Evolutionary conservation across 306 rosid species (phyloP), one percentile per base, ranked within the genome.

Genomic region (Acmispon strigosus): DNA sequence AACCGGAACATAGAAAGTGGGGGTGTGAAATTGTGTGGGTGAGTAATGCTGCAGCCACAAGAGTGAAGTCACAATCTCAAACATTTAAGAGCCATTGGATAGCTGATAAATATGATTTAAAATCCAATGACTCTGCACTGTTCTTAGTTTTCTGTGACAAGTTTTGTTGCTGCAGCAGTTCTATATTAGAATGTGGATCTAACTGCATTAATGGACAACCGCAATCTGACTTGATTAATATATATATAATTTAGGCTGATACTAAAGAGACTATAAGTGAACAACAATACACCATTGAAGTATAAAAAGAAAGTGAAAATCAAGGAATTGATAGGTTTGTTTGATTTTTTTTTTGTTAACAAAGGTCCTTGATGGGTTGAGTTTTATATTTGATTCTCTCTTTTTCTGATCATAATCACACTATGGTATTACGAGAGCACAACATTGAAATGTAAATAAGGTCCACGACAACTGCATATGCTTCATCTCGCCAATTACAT

Each of bases 151-250:
- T 49, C 7, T 29, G 34, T 52, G 20, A 3, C 20, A 12, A 4
- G 51, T 52, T 68, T 43, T 42, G 75, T 24, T 55, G 75, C 32
- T 56, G 75, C 56, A 43, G 44, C 65, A 43, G 15, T 70, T 22
- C 52, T 70, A 9, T 12, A 32, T 50, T 10, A 34, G 2, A 7
- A 8, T 36, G 2, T 29, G 13, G n/a, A 12, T 27, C 18, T 13
- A 69, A 52, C 32, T 1, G 34, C 47, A 11, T 43, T 41, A 56
- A 17, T 44, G 16, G 16, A 34, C 41, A 17, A 50, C 18, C 15
- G 8, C 1, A 18, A 48, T 66, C 11, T 37, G 10, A n/a, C 18
- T 27, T 0, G 32, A 27, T 22, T 22, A 22, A 3, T 22, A 22
- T 22, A 22, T 22, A 63, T 22, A 22, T 22, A 63, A 42, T 24